A percentile compares a stretch with the other conserved stretches of the same genome.
Evolutionary conservation across 148 eudicot species (phyloP).

Genomic region (Chenopodium quinoa): DNA sequence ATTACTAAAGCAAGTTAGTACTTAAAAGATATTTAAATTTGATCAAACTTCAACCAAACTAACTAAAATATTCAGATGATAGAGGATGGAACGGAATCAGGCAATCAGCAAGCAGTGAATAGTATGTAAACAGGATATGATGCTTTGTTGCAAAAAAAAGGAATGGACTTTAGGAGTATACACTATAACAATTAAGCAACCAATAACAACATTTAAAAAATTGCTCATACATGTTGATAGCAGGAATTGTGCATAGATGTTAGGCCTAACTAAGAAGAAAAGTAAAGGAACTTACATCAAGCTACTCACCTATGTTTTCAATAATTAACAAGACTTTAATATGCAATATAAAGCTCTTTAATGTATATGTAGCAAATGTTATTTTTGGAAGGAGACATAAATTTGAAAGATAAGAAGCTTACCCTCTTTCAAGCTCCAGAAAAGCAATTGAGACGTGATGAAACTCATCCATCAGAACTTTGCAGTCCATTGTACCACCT

Average conservation of each 20-base stretch:
- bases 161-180: too few relatives aligned
- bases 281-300: too few relatives aligned
- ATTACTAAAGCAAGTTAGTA: not conserved
- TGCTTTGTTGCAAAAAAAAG: too few relatives aligned
- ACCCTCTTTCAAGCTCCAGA: constrained; percentile 83
- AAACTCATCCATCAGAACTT: constrained; percentile 94
- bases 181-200: too few relatives aligned
- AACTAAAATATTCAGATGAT: not conserved
- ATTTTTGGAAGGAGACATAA: not conserved
- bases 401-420: constrained; percentile 10
- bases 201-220: too few relatives aligned
- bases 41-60: not conserved
- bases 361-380: too few relatives aligned
- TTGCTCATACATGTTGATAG: not conserved
- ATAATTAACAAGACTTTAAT: not conserved
- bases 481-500: constrained; percentile 93
- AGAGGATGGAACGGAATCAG: too few relatives aligned
- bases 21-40: too few relatives aligned
- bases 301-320: too few relatives aligned
- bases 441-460: constrained; percentile 87
- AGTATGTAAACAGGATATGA: too few relatives aligned
- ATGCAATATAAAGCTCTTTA: not conserved
- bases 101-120: too few relatives aligned
- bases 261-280: too few relatives aligned
- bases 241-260: not conserved